Evolutionary conservation across 192 early-diverging fungal species (phyloP), one percentile per base, ranked within the genome.

Genomic region (Geosiphon pyriformis): DNA sequence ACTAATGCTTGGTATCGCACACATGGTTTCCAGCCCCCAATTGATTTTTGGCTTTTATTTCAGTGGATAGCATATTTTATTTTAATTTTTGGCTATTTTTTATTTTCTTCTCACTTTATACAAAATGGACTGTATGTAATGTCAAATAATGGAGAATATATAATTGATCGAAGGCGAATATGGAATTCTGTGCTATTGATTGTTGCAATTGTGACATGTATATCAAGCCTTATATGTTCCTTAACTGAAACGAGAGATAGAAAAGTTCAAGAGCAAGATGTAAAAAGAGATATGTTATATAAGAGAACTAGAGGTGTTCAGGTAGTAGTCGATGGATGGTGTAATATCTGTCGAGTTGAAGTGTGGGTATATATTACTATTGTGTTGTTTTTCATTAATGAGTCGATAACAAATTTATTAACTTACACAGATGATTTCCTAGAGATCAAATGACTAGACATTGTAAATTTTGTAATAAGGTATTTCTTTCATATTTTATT

Each of bases 391-490:
- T 48, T 47, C 2, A 0, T 15, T 46, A n/a, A n/a, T n/a, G n/a
- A n/a, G n/a, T n/a, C n/a, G n/a, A n/a, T n/a, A n/a, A n/a, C n/a
- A n/a, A n/a, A n/a, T n/a, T n/a, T n/a, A n/a, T n/a, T n/a, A n/a
- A n/a, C n/a, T n/a, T n/a, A n/a, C n/a, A n/a, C 25, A 20, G n/a
- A 20, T 2, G 33, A 32, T n/a, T 51, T 23, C 33, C n/a, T 30
- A 64, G 61, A 33, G 61, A 22, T 20, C 34, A 37, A 22, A 46
- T 30, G 20, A 64, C 61, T 49, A 49, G 61, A 12, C 61, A 64
- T 51, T 64, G 61, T 64, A 64, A 64, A 64, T 53, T 20, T 49
- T 64, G 61, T 64, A 64, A 64, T 52, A 64, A 64, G 61, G 61
- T 64, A 64, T 57, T 4, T 53, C 12, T 20, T 26, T 25, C n/a